Evolutionary conservation across 805 yeast species (phyloP), one percentile per base, ranked within the genome.

Genomic region (Candida germanica): DNA sequence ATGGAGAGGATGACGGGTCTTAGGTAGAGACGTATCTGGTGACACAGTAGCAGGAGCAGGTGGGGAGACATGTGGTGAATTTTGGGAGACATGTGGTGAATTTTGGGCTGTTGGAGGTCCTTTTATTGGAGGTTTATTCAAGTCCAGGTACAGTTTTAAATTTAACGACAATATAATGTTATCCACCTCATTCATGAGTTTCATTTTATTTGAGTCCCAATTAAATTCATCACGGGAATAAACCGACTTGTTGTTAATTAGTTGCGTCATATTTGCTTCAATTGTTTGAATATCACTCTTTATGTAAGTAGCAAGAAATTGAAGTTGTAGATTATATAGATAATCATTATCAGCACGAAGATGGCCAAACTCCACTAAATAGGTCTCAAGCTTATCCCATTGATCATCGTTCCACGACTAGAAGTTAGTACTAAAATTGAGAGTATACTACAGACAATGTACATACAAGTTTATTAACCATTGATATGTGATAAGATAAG

Each of bases 151-250:
- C 11, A 38, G 36, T 21, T 23, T 25, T 11, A 42, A 24, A 4
- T 37, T 22, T 12, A 44, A 42, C 6, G 46, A 39, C 24, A 39
- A 16, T 3, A 44, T 44, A 9, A 44, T 42, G 28, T 42, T 42
- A 38, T 44, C 46, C 4, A 44, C 49, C 27, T 44, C 49, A 35
- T 42, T 42, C 49, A 44, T 41, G 10, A 44, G 28, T 29, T 38
- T 34, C 2, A 33, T 26, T 22, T 38, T 39, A 25, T 38, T 41
- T 13, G 29, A 29, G 21, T 39, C 44, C 49, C 49, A 44, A 28
- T 39, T 42, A 25, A 34, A 36, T n/a, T 39, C 29, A 20, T 42
- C 39, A 6, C 34, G 19, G 11, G 46, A 36, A 25, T 35, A 28
- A 10, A 15, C 29, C 5, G 41, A 28, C 30, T 33, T 26, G 20